Evolutionary conservation across 2,329 filamentous ascomycete genomes (phyloP).

Genomic region (Pyrenophora seminiperda): DNA sequence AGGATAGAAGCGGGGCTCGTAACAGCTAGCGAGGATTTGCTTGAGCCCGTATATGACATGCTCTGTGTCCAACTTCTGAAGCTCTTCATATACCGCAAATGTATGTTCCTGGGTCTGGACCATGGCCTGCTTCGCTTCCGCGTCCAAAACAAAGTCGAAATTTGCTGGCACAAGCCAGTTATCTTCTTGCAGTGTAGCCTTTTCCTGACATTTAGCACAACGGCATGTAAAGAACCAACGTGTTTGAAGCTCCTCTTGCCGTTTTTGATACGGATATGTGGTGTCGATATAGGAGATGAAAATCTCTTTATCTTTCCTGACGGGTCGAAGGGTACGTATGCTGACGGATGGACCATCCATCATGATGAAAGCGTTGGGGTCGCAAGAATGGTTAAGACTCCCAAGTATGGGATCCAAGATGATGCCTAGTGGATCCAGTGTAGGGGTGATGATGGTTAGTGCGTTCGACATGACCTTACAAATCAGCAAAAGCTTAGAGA

Average conservation of each 20-base stretch:
- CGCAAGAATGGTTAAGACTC: conserved; percentile 66
- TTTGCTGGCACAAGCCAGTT: conserved; percentile 45
- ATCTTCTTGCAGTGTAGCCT: conserved; percentile 49
- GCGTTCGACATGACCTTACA: conserved; percentile 59
- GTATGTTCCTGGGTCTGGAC: conserved; percentile 34
- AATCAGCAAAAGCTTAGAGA: conserved; percentile 26
- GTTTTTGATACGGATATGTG: conserved; percentile 57
- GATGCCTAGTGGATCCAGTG: conserved; percentile 64
- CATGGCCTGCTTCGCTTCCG: conserved; percentile 18
- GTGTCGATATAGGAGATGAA: conserved; percentile 67
- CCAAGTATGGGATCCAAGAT: conserved; percentile 61
- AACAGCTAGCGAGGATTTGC: conserved; percentile 49
- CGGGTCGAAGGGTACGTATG: conserved; percentile 59
- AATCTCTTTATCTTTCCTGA: conserved; percentile 62
- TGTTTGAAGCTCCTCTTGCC: conserved; percentile 58
- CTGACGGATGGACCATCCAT: conserved; percentile 60
- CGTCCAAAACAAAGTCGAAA: conserved; percentile 21
- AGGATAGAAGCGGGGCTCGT: conserved; percentile 52
- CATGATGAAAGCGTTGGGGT: conserved; percentile 62
- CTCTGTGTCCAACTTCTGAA: conserved; percentile 27
- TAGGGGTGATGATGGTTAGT: conserved; percentile 61
- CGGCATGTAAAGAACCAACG: conserved; percentile 65
- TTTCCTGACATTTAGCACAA: conserved; percentile 58
- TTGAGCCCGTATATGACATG: conserved; percentile 46
- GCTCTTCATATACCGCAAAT: conserved; percentile 34